These are phyloP conservation scores for Russula earlei DNA, from an alignment of 768 basidiomycete species.

Conservation along the genomic window DNA sequence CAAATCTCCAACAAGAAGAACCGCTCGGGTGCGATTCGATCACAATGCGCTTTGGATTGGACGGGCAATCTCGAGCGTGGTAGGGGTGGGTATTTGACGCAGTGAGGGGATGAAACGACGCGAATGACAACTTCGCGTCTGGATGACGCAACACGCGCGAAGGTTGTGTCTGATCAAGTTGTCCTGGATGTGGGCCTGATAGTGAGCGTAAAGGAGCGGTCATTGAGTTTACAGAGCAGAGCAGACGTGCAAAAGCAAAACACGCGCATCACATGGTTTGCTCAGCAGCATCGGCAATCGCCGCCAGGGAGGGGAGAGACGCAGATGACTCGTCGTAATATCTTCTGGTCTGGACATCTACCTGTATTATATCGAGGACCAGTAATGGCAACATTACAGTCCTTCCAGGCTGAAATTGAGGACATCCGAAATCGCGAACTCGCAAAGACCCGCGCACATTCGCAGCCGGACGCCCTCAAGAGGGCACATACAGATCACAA, in stretches of 20 bases:
- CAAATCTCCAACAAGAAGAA: constrained; percentile 65
- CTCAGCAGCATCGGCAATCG: neutral
- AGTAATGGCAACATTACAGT: constrained; percentile 35
- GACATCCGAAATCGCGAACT: constrained; percentile 63
- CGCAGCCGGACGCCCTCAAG: constrained; percentile 20
- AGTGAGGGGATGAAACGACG: constrained; percentile 61
- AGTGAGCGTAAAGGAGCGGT: constrained; percentile 8
- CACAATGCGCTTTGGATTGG: constrained; percentile 60
- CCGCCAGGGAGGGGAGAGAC: neutral
- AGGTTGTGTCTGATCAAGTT: constrained; percentile 54
- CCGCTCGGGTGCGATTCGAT: constrained; percentile 46
- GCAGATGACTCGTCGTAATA: constrained; percentile 4
- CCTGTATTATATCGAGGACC: neutral
- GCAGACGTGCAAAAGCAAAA: neutral
- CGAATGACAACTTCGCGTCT: constrained; percentile 57
- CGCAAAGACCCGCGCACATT: constrained; percentile 46
- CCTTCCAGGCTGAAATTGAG: constrained; percentile 70
- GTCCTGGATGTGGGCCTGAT: constrained; percentile 47
- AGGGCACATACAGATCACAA: constrained; percentile 10
- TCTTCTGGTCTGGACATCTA: neutral
- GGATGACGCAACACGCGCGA: constrained; percentile 51
- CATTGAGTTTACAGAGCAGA: constrained; percentile 1
- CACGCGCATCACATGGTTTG: neutral
- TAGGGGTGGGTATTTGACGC: constrained; percentile 24
- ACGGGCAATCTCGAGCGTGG: constrained; percentile 31